A percentile compares a stretch with the other conserved stretches of the same genome.
These are phyloP conservation scores for Fusarium sp. DNA, from an alignment of 2,329 filamentous ascomycete genomes.

Conservation along the genomic window DNA sequence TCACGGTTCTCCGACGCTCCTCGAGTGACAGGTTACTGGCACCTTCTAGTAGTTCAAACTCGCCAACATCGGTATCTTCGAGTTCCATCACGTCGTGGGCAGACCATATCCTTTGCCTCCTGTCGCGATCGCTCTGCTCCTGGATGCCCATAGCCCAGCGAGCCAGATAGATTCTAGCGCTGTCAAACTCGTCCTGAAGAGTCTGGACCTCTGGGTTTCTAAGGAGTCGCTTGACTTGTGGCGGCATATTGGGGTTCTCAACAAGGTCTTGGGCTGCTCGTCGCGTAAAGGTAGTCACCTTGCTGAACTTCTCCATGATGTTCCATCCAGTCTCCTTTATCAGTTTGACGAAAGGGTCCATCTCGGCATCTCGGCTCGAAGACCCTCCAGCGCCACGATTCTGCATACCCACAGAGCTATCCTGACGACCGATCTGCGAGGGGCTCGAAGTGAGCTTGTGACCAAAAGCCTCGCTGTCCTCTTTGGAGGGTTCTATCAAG, in stretches of 20 bases:
- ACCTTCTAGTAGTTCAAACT: conserved; percentile 93
- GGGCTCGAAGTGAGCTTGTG: conserved; percentile 62
- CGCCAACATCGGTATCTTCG: conserved; percentile 93
- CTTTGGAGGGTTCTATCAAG: conserved; percentile 84
- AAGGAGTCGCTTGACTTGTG: conserved; percentile 85
- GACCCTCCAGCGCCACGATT: conserved; percentile 50
- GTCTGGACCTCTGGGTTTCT: conserved; percentile 95
- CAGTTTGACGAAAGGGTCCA: conserved; percentile 94
- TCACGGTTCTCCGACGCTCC: conserved; percentile 81
- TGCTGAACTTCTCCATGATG: conserved; percentile 94
- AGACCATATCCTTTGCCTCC: conserved; percentile 89
- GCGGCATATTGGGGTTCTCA: conserved; percentile 90
- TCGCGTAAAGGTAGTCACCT: conserved; percentile 94
- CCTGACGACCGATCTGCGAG: conserved; percentile 42
- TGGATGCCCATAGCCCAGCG: conserved; percentile 99
- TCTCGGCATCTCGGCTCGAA: conserved; percentile 71
- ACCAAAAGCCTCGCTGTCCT: conserved; percentile 86
- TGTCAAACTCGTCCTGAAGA: conserved; percentile 96
- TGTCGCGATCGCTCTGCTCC: conserved; percentile 92
- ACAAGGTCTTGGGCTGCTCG: conserved; percentile 91
- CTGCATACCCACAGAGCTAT: conserved; percentile 49
- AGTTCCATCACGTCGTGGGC: conserved; percentile 91
- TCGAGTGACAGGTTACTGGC: conserved; percentile 77
- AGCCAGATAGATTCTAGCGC: conserved; percentile 91
- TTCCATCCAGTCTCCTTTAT: conserved; percentile 97